Conservation (phyloP, 75 land plant genomes). For the Picea sitchensis region DNA sequence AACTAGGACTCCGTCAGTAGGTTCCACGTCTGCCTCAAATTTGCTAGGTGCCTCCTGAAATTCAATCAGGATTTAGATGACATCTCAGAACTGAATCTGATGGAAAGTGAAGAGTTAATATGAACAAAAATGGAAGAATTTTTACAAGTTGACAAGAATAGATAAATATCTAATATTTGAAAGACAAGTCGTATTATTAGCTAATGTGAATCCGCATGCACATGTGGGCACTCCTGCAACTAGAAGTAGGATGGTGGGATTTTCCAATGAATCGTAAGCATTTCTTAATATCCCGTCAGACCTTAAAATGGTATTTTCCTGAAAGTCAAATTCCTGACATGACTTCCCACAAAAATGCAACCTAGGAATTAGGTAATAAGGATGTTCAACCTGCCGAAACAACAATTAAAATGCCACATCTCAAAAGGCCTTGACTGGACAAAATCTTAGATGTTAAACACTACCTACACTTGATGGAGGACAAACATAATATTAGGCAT, state of each 20-base stretch:
- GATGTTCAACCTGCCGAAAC: not conserved
- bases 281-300: not conserved
- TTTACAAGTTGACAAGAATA: not conserved
- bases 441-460: not conserved
- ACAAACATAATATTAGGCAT: not conserved
- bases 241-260: not conserved
- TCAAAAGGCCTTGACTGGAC: not conserved
- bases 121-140: not conserved
- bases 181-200: not conserved
- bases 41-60: slow-evolving; percentile 91
- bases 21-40: slow-evolving; percentile 71
- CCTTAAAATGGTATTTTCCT: not conserved
- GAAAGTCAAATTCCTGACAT: not conserved
- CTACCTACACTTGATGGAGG: not conserved
- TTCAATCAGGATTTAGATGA: not conserved
- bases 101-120: not conserved
- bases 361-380: not conserved
- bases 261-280: no score
- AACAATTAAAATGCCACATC: not conserved
- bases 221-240: not conserved
- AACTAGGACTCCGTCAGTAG: slow-evolving; percentile 42
- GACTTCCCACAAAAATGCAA: not conserved
- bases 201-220: not conserved
- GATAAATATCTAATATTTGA: not conserved
- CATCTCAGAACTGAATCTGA: not conserved